Evolutionary conservation across 1,284 basidiomycete species (phyloP), one percentile per base, ranked within the genome.

Genomic region (Fomitopsis betulina): DNA sequence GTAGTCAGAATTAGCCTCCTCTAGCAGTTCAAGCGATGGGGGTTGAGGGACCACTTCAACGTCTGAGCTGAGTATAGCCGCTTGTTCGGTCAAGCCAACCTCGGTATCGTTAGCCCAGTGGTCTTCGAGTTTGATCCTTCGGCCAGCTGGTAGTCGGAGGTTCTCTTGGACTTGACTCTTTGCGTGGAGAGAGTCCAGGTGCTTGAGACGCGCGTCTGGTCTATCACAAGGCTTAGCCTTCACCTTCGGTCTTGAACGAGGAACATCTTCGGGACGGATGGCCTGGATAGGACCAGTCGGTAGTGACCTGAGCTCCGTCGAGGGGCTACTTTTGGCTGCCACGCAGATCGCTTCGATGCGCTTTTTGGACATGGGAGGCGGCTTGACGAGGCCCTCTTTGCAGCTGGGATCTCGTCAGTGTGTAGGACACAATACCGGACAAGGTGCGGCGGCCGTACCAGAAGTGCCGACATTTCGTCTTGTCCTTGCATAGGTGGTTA

Each of bases 401-500:
- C 90, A 92, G 67, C 90, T 93, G 62, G 23, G 10, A 60, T 13
- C 52, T 58, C 54, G 39, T 42, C 56, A 60, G 25, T 30, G 23
- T 30, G 17, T n/a, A 13, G 57, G 56, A 58, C 27, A 37, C 37
- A 19, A 37, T 21, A 17, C 37, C 30, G 49, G 8, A 25, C 19
- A 5, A 25, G 15, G 15, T 39, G 38, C 33, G 49, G 50, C 39
- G 63, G 54, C 60, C 76, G 63, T 64, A 90, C 91, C 90, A 93
- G 35, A 85, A 68, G 74, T 93, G 90, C 27, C 85, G 80, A 67
- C 91, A 93, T 49, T 76, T 78, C 2, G 75, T 74, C 70, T 92
- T 93, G 66, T 91, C 83, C 67, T 87, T 90, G 76, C 91, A 93
- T n/a, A 76, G 59, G 65, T 93, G 91, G 63, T 89, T 89, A 65